A percentile compares a stretch with the other conserved stretches of the same genome.
Evolutionary conservation across 2,329 filamentous ascomycete genomes (phyloP).

Genomic region (Colletotrichum eleusines): DNA sequence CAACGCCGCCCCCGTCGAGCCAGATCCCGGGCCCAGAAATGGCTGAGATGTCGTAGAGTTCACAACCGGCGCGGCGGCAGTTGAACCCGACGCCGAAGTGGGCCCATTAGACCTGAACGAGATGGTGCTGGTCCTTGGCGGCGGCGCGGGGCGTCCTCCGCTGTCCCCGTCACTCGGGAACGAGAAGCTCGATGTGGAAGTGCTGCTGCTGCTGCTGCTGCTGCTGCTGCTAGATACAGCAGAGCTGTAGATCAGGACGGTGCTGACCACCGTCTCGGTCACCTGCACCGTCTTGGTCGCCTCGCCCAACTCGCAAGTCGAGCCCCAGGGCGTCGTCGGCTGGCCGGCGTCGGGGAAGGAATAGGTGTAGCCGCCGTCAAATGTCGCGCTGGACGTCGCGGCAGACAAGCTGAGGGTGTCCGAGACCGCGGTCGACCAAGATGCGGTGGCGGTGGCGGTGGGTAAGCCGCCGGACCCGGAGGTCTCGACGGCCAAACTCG

Average conservation of each 20-base stretch:
- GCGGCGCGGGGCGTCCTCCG: conserved; percentile 15
- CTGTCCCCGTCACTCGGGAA: background rate
- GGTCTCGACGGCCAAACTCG: background rate
- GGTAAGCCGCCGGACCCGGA: background rate
- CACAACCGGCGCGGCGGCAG: background rate
- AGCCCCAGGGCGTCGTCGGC: background rate
- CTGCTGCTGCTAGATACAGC: background rate
- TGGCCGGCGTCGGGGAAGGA: background rate
- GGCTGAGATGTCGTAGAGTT: background rate
- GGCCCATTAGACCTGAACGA: background rate
- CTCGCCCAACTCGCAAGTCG: conserved; percentile 4
- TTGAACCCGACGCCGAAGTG: background rate
- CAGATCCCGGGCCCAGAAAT: too few relatives aligned
- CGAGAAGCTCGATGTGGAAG: background rate
- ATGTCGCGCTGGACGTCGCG: background rate
- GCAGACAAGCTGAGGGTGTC: background rate
- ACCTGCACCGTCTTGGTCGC: conserved; percentile 26
- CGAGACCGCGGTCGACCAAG: background rate
- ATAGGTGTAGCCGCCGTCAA: conserved; percentile 30
- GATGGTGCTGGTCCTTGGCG: background rate
- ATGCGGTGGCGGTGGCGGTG: too few relatives aligned
- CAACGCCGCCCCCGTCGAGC: background rate
- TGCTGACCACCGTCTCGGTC: conserved; percentile 28
- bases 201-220: background rate
- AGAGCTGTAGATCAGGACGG: conserved; percentile 8